Base-by-base conservation (phyloP, 2,329 filamentous ascomycete genomes). In the Epichloe gansuensis region DNA sequence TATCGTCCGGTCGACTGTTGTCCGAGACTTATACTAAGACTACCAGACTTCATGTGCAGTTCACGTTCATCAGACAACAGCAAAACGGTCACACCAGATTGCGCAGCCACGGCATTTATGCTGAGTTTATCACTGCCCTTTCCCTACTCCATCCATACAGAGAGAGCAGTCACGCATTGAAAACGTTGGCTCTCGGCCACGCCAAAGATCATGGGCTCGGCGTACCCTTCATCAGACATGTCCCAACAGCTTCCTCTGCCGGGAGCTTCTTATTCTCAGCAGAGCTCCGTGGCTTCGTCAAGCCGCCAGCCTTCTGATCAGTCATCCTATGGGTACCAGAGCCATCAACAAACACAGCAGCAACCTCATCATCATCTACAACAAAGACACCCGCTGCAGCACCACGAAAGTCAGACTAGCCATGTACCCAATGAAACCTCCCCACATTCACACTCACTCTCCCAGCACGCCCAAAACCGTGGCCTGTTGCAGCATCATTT, bases 201-300 rank as follows among this genome's bases (percentile, higher is more conserved):
- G 7, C 21, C 41, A 25, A 47, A n/a, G 3, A 47, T n/a, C 46
- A 67, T 67, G 65, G 65, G 64, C 53, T 61, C 61, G 35, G 53
- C 58, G 55, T 66, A 66, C 53, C 60, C 59, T 39, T 53, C 63
- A 50, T 21, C 51, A 36, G 60, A 65, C 51, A 61, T 64, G 60
- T 59, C 64, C 43, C 65, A 66, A 57, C 63, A 61, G 50, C 57
- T 63, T 53, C 60, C 64, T 47, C 51, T 63, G 50, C 51, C 59
- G 23, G 55, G 56, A 42, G 53, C 58, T 45, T 58, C 59, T 41
- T 66, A 65, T 52, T 61, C 51, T 34, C 55, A 49, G 56, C 57
- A 47, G 25, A 36, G 13, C 34, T 35, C 63, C 59, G 39, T 60
- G 60, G 34, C 60, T 57, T 43, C 57, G 58, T 40, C 60, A 62